Evolutionary conservation across 179 eudicot genomes (phyloP), one percentile per base, ranked within the genome.

Genomic region (Vitellaria paradoxa): DNA sequence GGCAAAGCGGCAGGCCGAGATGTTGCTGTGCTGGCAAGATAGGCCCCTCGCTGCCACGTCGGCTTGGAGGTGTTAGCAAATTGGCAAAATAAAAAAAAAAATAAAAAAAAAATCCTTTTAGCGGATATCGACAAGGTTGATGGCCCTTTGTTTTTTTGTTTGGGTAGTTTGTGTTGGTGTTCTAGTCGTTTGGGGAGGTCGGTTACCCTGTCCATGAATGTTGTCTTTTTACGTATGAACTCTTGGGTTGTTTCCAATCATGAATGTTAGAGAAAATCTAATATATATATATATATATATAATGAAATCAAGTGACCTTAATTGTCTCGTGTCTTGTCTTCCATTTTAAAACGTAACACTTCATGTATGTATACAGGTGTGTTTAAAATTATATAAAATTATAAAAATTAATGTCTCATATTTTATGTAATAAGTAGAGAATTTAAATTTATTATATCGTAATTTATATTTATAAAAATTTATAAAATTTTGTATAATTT

Each of bases 11-110:
- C 93, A 91, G 56, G 97, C 90, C 62, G 98, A 93, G 92, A 89
- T 94, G 98, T 78, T 93, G 91, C 89, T 94, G n/a, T 91, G 89
- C 78, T 94, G 98, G 98, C 95, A 90, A 6, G 97, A 89, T 11
- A 78, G 89, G 90, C 86, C 97, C 7, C 83, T 94, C 10, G 89
- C 89, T 8, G 86, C 96, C 84, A 91, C 94, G 69, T 94, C 98
- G 65, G 94, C 97, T 14, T 94, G 98, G 98, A 86, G 89, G 88
- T 92, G 81, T 73, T 94, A 88, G 80, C 17, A 0, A 67, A 7
- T 9, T 67, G 46, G 23, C n/a, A 30, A 15, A 3, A 26, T 30
- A 57, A 57, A 9, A n/a, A n/a, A n/a, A n/a, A n/a, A n/a, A n/a
- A n/a, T n/a, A n/a, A n/a, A n/a, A n/a, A n/a, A n/a, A n/a, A 12